Base-by-base conservation (phyloP, 2,329 filamentous ascomycete genomes). In the Beauveria medogensis region DNA sequence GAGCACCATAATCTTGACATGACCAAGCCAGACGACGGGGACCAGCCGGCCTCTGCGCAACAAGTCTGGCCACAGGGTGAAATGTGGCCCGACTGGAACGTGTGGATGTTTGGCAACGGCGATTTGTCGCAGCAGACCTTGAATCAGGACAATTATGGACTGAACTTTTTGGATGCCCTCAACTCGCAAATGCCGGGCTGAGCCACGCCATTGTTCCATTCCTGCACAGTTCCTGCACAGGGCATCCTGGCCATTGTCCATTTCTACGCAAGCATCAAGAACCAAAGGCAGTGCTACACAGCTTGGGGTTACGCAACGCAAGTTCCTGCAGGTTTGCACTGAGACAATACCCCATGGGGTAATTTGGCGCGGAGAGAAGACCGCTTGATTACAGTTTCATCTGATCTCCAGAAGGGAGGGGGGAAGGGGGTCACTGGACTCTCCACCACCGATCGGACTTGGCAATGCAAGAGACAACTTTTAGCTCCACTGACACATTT, bases 121-220 rank as follows among this genome's bases (percentile, higher is more conserved):
- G 62, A 64, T 26, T 37, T 67, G 55, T 61, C 63, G 47, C 63
- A 65, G 47, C 67, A 61, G 5, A 62, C 62, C 16, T 20, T 68
- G 43, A 63, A 60, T n/a, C 62, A 65, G 44, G 67, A 69, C 14
- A 65, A 67, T 34, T 66, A 64, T 48, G 64, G 64, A 30, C 63
- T 68, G 9, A 67, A 63, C 56, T 64, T 70, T 30, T 57, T 70
- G 50, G 68, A 68, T 26, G 63, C 65, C 9, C 55, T 70, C 28
- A 67, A 69, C 30, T 69, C 67, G 18, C 67, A 69, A 41, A 69
- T 70, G 68, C 67, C 68, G 3, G 65, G 65, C 14, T 68, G 55
- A 65, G 24, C 3, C n/a, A 9, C 9, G 22, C 1, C 18, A 16
- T 20, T 18, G 22, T 26, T 26, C 43, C 43, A 12, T n/a, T 10